phyloP scores from a whole-genome alignment of 805 yeast genomes.

The Candida odintsovae region DNA sequence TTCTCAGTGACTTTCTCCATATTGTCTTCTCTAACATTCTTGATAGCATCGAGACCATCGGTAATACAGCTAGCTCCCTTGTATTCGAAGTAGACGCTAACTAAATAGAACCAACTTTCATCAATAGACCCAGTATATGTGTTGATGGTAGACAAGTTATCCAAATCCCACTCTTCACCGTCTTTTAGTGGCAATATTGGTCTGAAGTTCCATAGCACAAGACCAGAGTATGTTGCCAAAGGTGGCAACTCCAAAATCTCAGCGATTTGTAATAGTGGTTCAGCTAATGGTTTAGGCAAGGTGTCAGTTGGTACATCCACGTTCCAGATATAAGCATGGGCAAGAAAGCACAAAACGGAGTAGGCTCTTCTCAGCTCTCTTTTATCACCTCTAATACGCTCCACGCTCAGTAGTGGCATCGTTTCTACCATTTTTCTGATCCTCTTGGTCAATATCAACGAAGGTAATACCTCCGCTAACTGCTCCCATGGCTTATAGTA shows the following conservation, averaged over 20 bases:
- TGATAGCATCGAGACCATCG: constrained; percentile 63
- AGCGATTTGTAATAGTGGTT: constrained; percentile 59
- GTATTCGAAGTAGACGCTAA: constrained; percentile 80
- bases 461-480: constrained; percentile 60
- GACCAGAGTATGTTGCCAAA: constrained; percentile 79
- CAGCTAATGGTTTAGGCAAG: constrained; percentile 63
- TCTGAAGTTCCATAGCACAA: constrained; percentile 84
- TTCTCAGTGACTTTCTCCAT: constrained; percentile 33
- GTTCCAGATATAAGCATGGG: constrained; percentile 92
- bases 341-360: constrained; percentile 68
- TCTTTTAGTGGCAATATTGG: constrained; percentile 42
- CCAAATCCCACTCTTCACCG: constrained; percentile 39
- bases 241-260: constrained; percentile 73
- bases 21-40: constrained; percentile 45
- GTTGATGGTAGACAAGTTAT: constrained; percentile 68
- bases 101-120: constrained; percentile 91
- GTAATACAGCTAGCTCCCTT: constrained; percentile 69
- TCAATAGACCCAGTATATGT: constrained; percentile 89
- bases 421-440: constrained; percentile 60
- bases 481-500: constrained; percentile 79
- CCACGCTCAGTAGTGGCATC: constrained; percentile 50
- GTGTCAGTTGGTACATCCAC: constrained; percentile 52
- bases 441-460: constrained; percentile 60
- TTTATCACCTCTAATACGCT: constrained; percentile 31
- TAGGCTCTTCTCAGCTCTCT: constrained; percentile 74